Base-by-base conservation (phyloP, 768 basidiomycete genomes). In the Calocybe cyanea region DNA sequence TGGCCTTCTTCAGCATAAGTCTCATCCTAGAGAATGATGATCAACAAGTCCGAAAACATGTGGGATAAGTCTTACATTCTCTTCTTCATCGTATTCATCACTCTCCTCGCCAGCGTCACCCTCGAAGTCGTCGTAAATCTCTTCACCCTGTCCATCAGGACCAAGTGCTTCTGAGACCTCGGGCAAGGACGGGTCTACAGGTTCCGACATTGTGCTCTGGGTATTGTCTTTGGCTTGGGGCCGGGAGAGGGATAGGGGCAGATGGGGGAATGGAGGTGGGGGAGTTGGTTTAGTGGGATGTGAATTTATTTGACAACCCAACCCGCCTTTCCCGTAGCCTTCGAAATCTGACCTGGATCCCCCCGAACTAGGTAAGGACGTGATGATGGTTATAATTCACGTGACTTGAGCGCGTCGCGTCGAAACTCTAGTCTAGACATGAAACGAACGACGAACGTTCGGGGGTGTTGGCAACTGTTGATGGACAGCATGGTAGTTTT, bases 41-140 rank as follows among this genome's bases (percentile, higher is more conserved):
- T 40, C 24, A 41, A 17, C 23, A 32, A 6, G 20, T 20, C 25
- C n/a, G 2, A 34, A 36, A 19, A 38, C n/a, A 38, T 4, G 23
- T n/a, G 4, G 4, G 8, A 17, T 10, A 36, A 15, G 7, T 24
- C 45, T 18, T 15, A 53, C 55, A 45, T 59, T 53, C 9, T 57
- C 53, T 14, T 39, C 50, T 9, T 52, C 28, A 8, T 56, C 57
- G 38, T 59, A 57, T 28, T 54, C 55, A 47, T 59, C 57, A 20
- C 53, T 57, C 43, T 59, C 57, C 34, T 57, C 57, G 14, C 51
- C 57, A 18, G 39, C 20, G 9, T 54, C 57, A 15, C n/a, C 34
- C 11, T 53, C 52, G 10, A 14, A 35, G 7, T 11, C 52, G 5
- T 46, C 52, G 2, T 19, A 35, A 23, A 30, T 36, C 39, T 39